Conservation (phyloP, 768 basidiomycete genomes). For the Serendipita sp. region DNA sequence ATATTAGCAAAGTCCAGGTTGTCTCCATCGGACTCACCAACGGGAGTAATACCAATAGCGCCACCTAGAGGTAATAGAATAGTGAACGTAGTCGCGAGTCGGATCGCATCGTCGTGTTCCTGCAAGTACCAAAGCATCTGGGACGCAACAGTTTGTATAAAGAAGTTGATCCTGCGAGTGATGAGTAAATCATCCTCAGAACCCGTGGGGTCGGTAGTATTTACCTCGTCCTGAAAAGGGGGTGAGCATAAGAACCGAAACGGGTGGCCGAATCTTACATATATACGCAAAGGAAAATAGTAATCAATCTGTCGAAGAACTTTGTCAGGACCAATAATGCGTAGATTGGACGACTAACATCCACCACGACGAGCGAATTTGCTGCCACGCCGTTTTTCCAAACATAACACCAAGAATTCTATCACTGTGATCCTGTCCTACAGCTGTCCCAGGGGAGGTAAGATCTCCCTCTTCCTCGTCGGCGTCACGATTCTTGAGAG, state of each 20-base stretch:
- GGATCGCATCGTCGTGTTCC: conserved; percentile 15
- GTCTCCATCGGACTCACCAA: conserved; percentile 18
- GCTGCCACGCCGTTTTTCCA: conserved; percentile 15
- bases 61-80: conserved; percentile 23
- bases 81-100: conserved; percentile 20
- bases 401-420: conserved; percentile 18
- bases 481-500: conserved; percentile 9
- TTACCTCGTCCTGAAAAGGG: not conserved
- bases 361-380: conserved; percentile 20
- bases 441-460: conserved; percentile 1
- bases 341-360: conserved; percentile 13
- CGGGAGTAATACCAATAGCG: conserved; percentile 17
- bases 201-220: not conserved
- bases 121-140: conserved; percentile 21
- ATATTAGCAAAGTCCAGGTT: conserved; percentile 11
- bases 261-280: conserved; percentile 14
- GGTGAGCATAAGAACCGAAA: not conserved
- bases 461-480: conserved; percentile 14
- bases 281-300: conserved; percentile 19
- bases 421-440: not conserved
- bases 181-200: not conserved
- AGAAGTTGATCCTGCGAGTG: conserved; percentile 21
- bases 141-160: conserved; percentile 19
- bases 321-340: too few species aligned
- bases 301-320: conserved; percentile 12